These are phyloP conservation scores for Brassica nigra DNA, from an alignment of 345 rosid genomes.

Conservation along the genomic window DNA sequence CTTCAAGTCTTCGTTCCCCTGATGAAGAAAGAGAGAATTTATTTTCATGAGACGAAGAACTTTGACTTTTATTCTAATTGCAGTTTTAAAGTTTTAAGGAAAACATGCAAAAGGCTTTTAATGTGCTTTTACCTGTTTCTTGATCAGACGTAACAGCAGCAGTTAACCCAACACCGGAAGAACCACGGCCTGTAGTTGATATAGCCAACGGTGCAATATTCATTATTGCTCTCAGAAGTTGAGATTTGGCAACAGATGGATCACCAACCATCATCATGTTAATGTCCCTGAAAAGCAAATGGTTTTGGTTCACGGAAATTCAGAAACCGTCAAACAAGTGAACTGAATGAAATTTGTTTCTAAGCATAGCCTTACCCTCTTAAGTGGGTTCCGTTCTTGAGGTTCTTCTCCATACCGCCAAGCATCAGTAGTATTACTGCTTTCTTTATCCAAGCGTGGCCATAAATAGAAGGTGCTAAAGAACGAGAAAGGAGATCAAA, in stretches of 20 bases:
- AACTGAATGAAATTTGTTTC: not conserved
- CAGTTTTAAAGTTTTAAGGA: not conserved
- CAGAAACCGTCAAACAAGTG: slow-evolving; percentile 11
- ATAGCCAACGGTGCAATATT: slow-evolving; percentile 99
- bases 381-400: slow-evolving; percentile 93
- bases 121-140: slow-evolving; percentile 73
- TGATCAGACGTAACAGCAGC: slow-evolving; percentile 99
- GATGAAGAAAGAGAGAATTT: slow-evolving; percentile 17
- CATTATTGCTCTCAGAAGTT: slow-evolving; percentile 93
- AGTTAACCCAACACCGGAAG: slow-evolving; percentile 99
- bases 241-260: slow-evolving; percentile 99
- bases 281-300: slow-evolving; percentile 64
- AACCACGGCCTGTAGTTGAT: slow-evolving; percentile 99
- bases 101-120: not conserved
- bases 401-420: slow-evolving; percentile 92
- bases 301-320: slow-evolving; percentile 3
- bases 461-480: slow-evolving; percentile 94
- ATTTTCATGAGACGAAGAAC: slow-evolving; percentile 9
- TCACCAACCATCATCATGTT: slow-evolving; percentile 99
- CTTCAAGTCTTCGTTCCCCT: slow-evolving; percentile 99
- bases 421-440: slow-evolving; percentile 94
- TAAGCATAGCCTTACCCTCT: slow-evolving; percentile 64
- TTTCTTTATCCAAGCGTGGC: slow-evolving; percentile 96
- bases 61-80: not conserved
- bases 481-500: slow-evolving; percentile 91